phyloP scores from a whole-genome alignment of 176 grass and related monocot genomes.

The Leersia perrieri region DNA sequence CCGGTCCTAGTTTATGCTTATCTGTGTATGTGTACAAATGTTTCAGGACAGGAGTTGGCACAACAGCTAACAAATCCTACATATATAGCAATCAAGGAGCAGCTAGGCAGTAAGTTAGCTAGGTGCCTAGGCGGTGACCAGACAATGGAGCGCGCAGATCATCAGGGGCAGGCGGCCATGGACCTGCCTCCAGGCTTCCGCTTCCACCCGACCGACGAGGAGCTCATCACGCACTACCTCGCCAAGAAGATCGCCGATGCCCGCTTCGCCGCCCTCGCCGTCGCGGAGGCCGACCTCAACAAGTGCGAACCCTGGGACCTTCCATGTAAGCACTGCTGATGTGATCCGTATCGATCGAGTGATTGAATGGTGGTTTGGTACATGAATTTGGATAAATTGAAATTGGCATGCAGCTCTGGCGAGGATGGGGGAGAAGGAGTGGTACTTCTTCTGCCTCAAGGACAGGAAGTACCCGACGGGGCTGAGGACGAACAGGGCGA shows the following conservation, averaged over 20 bases:
- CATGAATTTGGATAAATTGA: background rate
- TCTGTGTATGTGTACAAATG: constrained; percentile 9
- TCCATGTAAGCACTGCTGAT: constrained; percentile 71
- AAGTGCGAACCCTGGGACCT: constrained; percentile 81
- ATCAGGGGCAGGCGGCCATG: constrained; percentile 38
- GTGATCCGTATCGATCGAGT: too few relatives aligned
- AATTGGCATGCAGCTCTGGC: constrained; percentile 45
- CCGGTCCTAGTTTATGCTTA: background rate
- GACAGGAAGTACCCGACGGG: constrained; percentile 88
- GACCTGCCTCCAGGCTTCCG: constrained; percentile 71
- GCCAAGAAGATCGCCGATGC: constrained; percentile 57
- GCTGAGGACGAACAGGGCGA: constrained; percentile 74
- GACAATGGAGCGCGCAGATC: constrained; percentile 37
- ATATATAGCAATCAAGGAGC: background rate
- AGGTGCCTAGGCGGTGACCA: background rate
- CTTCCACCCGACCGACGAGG: constrained; percentile 77
- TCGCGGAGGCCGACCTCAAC: constrained; percentile 70
- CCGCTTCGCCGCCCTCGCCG: constrained; percentile 45
- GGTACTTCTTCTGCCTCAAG: constrained; percentile 87
- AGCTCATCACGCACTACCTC: constrained; percentile 87
- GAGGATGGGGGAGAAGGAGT: constrained; percentile 82
- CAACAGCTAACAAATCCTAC: background rate
- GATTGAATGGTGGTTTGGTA: too few relatives aligned
- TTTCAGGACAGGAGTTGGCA: background rate
- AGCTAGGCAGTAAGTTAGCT: background rate